phyloP scores from a whole-genome alignment of 768 basidiomycete species.

The Chalciporus sphaerocephalus region DNA sequence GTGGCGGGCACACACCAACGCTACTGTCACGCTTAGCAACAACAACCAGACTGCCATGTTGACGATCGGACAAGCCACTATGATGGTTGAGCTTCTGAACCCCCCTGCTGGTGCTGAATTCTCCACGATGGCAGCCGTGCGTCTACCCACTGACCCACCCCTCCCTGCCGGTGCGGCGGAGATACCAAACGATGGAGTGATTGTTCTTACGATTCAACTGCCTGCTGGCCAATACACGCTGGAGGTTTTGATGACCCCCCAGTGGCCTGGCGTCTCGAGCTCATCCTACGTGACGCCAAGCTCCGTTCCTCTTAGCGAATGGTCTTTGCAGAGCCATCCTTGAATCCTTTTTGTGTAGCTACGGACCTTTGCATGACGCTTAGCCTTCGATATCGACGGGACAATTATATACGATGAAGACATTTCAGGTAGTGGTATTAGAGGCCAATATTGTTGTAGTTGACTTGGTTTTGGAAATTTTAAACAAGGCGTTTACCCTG shows the following conservation, averaged over 20 bases:
- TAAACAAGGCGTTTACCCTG: no score
- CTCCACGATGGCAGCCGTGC: constrained; percentile 47
- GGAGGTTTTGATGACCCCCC: constrained; percentile 90
- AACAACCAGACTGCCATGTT: constrained; percentile 71
- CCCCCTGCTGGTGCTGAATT: constrained; percentile 65
- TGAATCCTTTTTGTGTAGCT: constrained; percentile 20
- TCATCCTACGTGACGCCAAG: constrained; percentile 62
- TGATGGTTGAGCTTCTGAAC: constrained; percentile 64
- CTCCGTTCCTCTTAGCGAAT: constrained; percentile 63
- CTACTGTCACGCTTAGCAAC: constrained; percentile 56
- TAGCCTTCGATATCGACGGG: neutral
- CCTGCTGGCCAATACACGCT: constrained; percentile 69
- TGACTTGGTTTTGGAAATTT: no score
- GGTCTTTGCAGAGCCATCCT: constrained; percentile 75
- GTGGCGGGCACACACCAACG: constrained; percentile 98
- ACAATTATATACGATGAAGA: neutral
- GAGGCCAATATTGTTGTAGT: no score
- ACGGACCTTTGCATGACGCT: neutral
- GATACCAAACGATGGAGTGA: constrained; percentile 73
- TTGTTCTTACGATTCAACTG: constrained; percentile 67
- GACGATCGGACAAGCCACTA: constrained; percentile 60
- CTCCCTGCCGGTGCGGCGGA: constrained; percentile 57
- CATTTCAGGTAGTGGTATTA: constrained; percentile 5
- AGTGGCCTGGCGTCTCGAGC: constrained; percentile 71
- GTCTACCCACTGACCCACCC: constrained; percentile 58